These are phyloP conservation scores for Aureoboletus auriporus DNA, from an alignment of 768 basidiomycete species.

Conservation along the genomic window DNA sequence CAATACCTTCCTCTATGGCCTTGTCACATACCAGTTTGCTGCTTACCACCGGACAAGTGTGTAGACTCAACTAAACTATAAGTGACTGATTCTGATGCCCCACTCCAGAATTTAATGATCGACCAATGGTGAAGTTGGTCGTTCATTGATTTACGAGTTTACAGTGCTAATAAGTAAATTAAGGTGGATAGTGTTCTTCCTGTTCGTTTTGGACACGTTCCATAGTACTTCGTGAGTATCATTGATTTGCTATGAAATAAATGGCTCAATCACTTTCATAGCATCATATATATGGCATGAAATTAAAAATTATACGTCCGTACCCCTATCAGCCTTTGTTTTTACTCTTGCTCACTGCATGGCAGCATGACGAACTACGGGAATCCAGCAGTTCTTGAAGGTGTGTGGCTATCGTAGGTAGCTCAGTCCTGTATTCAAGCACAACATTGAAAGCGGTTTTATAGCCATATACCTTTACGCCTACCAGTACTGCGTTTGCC, in stretches of 20 bases:
- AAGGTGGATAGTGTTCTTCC: no score
- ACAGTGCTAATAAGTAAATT: no score
- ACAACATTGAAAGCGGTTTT: slow-evolving; percentile 27
- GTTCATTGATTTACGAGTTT: background rate
- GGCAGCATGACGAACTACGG: slow-evolving; percentile 11
- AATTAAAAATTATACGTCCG: slow-evolving; percentile 10
- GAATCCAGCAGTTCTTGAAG: slow-evolving; percentile 8
- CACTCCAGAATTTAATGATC: slow-evolving; percentile 10
- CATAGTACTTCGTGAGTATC: no score
- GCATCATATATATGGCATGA: slow-evolving; percentile 13
- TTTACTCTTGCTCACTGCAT: background rate
- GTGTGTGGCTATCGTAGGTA: background rate
- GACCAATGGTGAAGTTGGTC: slow-evolving; percentile 1
- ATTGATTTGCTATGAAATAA: no score
- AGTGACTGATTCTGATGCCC: background rate
- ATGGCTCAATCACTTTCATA: no score
- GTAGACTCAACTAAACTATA: background rate
- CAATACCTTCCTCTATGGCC: slow-evolving; percentile 32
- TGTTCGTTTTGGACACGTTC: no score
- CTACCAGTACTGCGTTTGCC: slow-evolving; percentile 42
- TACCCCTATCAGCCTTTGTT: background rate
- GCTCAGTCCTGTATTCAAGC: background rate
- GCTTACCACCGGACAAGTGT: slow-evolving; percentile 28
- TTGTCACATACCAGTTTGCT: slow-evolving; percentile 40
- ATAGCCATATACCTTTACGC: slow-evolving; percentile 51